Evolutionary conservation across 2,329 filamentous ascomycete species (phyloP).

Genomic region (Keithomyces neogunnii): DNA sequence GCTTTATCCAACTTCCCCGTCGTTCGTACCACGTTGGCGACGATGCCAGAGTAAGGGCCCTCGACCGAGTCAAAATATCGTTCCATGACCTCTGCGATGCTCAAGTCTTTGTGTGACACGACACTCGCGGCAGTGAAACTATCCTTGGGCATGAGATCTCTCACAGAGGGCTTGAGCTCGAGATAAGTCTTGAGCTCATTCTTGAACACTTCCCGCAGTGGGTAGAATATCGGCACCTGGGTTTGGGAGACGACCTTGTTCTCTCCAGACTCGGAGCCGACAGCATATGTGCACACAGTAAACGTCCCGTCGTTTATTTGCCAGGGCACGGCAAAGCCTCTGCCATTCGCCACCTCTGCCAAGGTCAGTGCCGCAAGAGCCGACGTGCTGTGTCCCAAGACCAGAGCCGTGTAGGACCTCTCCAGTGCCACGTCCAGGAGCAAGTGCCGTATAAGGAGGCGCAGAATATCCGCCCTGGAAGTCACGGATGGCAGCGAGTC

Average conservation of each 20-base stretch:
- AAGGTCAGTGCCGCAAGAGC: slow-evolving; percentile 79
- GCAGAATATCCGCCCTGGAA: slow-evolving; percentile 64
- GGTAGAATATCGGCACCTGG: slow-evolving; percentile 56
- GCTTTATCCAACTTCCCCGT: slow-evolving; percentile 66
- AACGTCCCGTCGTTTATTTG: slow-evolving; percentile 65
- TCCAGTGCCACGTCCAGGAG: slow-evolving; percentile 57
- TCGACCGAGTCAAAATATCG: slow-evolving; percentile 81
- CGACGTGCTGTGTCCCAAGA: slow-evolving; percentile 84
- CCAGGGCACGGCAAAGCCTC: slow-evolving; percentile 77
- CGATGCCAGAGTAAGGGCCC: slow-evolving; percentile 78
- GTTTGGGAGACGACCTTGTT: slow-evolving; percentile 11
- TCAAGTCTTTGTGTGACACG: slow-evolving; percentile 64
- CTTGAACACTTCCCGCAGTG: slow-evolving; percentile 75
- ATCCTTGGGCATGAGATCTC: slow-evolving; percentile 35
- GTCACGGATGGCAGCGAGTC: slow-evolving; percentile 61
- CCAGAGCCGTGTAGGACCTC: slow-evolving; percentile 56
- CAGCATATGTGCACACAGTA: slow-evolving; percentile 22
- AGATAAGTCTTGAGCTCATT: slow-evolving; percentile 69
- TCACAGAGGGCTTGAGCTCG: slow-evolving; percentile 43
- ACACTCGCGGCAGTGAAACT: slow-evolving; percentile 25
- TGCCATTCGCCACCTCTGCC: slow-evolving; percentile 81
- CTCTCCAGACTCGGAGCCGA: slow-evolving; percentile 13
- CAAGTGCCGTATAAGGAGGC: slow-evolving; percentile 62
- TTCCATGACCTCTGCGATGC: slow-evolving; percentile 84
- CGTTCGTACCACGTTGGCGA: slow-evolving; percentile 91